Evolutionary conservation across 768 basidiomycete species (phyloP).

Genomic region (Trametes coccinea): DNA sequence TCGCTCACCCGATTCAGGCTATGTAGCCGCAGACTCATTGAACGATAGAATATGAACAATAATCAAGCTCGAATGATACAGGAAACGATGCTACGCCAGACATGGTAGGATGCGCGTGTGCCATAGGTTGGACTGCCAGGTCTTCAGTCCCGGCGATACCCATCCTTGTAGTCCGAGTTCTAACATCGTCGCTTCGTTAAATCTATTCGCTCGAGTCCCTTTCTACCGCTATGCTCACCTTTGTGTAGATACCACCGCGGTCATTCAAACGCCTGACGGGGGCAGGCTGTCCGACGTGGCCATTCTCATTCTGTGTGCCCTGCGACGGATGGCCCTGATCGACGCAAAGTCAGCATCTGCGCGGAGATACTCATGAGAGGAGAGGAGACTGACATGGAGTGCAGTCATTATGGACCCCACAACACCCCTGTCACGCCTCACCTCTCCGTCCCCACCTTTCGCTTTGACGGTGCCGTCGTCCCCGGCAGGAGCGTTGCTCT

Average conservation of each 20-base stretch:
- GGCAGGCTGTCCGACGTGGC: slow-evolving; percentile 19
- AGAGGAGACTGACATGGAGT: slow-evolving; percentile 10
- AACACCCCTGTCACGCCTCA: not conserved
- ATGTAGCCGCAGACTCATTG: too few species aligned
- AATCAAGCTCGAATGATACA: too few species aligned
- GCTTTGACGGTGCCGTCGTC: not conserved
- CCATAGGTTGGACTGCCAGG: too few species aligned
- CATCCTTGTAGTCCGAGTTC: slow-evolving; percentile 20
- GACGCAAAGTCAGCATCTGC: not conserved
- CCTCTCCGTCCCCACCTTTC: not conserved
- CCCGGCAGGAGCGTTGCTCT: not conserved
- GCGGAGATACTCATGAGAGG: too few species aligned
- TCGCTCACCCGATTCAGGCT: too few species aligned
- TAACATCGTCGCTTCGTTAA: not conserved
- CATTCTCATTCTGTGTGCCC: slow-evolving; percentile 2
- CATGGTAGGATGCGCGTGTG: too few species aligned
- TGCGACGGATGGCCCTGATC: not conserved
- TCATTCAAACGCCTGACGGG: slow-evolving; percentile 13
- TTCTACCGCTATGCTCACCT: slow-evolving; percentile 6
- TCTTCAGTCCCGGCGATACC: slow-evolving; percentile 14
- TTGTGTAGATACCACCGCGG: slow-evolving; percentile 19
- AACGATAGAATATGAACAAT: too few species aligned
- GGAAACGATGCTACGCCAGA: too few species aligned
- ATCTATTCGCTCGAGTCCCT: too few species aligned
- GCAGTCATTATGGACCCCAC: slow-evolving; percentile 12